These are phyloP conservation scores for Aspergillus ochraceoroseus DNA, from an alignment of 2,329 filamentous ascomycete species.

Conservation along the genomic window DNA sequence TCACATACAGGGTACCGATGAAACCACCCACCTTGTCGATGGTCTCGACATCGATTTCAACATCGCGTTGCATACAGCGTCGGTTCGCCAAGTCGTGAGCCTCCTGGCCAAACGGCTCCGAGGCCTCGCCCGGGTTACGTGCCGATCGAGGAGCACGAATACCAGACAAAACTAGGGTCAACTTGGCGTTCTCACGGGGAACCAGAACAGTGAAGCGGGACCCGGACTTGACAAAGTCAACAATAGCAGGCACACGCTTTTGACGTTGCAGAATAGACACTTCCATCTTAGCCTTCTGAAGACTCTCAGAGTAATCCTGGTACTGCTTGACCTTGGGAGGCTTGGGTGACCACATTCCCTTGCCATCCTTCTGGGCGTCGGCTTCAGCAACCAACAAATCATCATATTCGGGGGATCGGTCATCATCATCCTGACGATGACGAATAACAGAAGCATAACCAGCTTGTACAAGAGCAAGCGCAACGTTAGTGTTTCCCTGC, in stretches of 20 bases:
- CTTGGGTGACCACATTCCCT: slow-evolving; percentile 94
- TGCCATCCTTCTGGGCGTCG: slow-evolving; percentile 74
- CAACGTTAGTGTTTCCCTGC: slow-evolving; percentile 80
- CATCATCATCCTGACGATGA: slow-evolving; percentile 89
- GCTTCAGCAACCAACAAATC: slow-evolving; percentile 45
- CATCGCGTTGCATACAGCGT: slow-evolving; percentile 87
- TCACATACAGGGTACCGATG: slow-evolving; percentile 89
- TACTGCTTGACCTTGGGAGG: slow-evolving; percentile 75
- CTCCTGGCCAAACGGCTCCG: slow-evolving; percentile 92
- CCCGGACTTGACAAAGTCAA: slow-evolving; percentile 97
- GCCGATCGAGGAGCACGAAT: slow-evolving; percentile 87
- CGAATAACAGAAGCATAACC: slow-evolving; percentile 92
- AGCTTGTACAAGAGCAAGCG: slow-evolving; percentile 77
- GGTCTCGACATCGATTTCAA: slow-evolving; percentile 90
- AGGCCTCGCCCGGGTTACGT: slow-evolving; percentile 70
- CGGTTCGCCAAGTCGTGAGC: slow-evolving; percentile 86
- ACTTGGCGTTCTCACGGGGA: slow-evolving; percentile 85
- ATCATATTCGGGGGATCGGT: slow-evolving; percentile 91
- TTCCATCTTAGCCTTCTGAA: slow-evolving; percentile 95
- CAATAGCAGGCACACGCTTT: slow-evolving; percentile 84
- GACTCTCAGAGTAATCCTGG: slow-evolving; percentile 82
- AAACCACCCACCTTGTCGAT: slow-evolving; percentile 97
- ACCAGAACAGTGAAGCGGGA: slow-evolving; percentile 89
- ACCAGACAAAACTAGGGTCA: slow-evolving; percentile 90
- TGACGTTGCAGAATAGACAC: slow-evolving; percentile 81